Base-by-base conservation (phyloP, 2,329 filamentous ascomycete species). In the Aspergillus sergii region DNA sequence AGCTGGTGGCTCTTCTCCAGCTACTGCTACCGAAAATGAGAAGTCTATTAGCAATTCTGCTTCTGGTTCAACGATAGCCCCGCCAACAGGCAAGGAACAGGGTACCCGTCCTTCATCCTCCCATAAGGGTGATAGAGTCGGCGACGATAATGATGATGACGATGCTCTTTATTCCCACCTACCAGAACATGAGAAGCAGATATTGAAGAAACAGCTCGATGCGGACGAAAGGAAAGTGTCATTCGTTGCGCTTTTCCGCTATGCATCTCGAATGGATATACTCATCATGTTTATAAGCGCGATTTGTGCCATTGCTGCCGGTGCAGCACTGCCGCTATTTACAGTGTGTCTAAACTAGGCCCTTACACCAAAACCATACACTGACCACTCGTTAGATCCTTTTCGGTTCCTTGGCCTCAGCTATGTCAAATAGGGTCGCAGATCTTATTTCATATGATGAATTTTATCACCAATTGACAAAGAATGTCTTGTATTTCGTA, bases 401-500 rank as follows among this genome's bases (percentile, higher is more conserved):
- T 39, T 96, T 96, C 71, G 92, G 93, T 65, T 87, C 88, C 58
- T 83, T 96, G 45, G 88, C 93, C 63, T 87, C 87, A 4, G 86
- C 85, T 1, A 96, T 96, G 74, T 86, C 91, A 71, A 74, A 82
- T 26, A 92, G 87, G 69, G 86, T 91, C 68, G 76, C 81, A 3
- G 79, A 80, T 8, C 74, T 72, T 0, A 80, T 85, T 21, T 73
- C 78, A 1, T 84, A 84, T 48, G 73, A 81, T 43, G 79, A 82
- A 0, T 95, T 95, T 77, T 83, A 84, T 57, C 66, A 79, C 59
- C 80, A 88, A 63, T 81, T 96, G 69, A 80, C 80, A 10, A 81
- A 83, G 50, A 86, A 90, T 69, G 90, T 93, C 12, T 79, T 96
- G 41, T 96, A 96, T 78, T 95, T 96, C 68, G 81, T 97, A 39